phyloP scores from a whole-genome alignment of 768 basidiomycete species.

The Lactarius sp. region DNA sequence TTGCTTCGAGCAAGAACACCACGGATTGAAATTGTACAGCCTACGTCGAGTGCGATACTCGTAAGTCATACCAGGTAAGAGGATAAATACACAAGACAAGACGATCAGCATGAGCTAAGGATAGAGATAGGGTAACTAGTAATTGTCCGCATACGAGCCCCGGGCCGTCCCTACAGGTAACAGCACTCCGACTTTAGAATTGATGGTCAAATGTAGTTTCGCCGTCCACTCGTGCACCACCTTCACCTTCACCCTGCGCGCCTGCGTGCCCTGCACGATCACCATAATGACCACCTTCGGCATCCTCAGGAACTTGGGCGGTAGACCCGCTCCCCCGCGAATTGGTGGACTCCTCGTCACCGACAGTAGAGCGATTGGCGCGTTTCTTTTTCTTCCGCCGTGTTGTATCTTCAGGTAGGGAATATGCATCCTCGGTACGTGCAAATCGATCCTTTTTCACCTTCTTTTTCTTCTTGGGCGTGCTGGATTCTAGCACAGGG shows the following conservation, averaged over 20 bases:
- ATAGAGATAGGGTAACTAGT: neutral
- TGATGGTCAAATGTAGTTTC: slow-evolving; percentile 85
- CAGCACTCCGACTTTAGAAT: slow-evolving; percentile 3
- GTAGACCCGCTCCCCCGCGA: slow-evolving; percentile 36
- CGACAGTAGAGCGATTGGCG: slow-evolving; percentile 44
- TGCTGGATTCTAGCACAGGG: slow-evolving; percentile 35
- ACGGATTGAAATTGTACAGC: too few relatives aligned
- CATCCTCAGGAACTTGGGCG: slow-evolving; percentile 63
- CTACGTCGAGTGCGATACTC: too few relatives aligned
- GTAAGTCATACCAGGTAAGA: too few relatives aligned
- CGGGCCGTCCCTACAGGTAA: too few relatives aligned
- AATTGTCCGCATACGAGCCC: neutral
- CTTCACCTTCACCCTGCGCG: slow-evolving; percentile 82
- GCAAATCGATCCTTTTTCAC: slow-evolving; percentile 87
- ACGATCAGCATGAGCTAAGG: neutral
- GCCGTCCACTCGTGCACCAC: slow-evolving; percentile 98
- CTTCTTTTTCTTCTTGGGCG: slow-evolving; percentile 60
- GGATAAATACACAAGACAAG: too few relatives aligned
- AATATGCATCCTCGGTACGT: slow-evolving; percentile 80
- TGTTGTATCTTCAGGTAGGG: slow-evolving; percentile 37
- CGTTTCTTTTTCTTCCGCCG: slow-evolving; percentile 61
- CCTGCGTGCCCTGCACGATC: slow-evolving; percentile 68
- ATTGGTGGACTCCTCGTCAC: slow-evolving; percentile 34
- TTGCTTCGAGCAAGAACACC: too few relatives aligned
- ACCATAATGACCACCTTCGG: slow-evolving; percentile 65